Conservation (phyloP, 106 monocot genomes). For the Dendrobium chrysotoxum region DNA sequence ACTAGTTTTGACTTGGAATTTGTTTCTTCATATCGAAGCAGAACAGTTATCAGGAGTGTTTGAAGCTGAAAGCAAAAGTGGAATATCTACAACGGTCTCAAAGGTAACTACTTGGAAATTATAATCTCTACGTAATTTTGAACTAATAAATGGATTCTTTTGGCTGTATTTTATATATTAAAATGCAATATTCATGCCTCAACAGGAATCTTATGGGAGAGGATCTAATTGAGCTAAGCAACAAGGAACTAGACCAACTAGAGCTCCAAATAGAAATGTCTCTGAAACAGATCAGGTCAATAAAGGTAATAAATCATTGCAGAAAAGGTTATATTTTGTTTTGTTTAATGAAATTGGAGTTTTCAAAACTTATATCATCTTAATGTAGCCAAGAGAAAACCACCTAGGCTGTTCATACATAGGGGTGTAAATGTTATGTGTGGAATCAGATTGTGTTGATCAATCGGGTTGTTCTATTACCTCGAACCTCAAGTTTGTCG, state of each 20-base stretch:
- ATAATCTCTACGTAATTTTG: neutral
- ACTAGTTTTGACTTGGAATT: neutral
- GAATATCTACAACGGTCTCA: constrained; percentile 53
- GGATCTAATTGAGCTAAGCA: constrained; percentile 42
- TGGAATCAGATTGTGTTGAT: no score
- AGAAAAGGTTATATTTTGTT: no score
- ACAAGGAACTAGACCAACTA: constrained; percentile 59
- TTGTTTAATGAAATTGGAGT: no score
- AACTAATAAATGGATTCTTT: neutral
- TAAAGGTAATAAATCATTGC: constrained; percentile 32
- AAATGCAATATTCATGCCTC: neutral
- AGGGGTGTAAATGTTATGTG: no score
- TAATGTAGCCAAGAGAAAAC: no score
- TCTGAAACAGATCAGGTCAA: constrained; percentile 53
- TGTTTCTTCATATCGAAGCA: constrained; percentile 8
- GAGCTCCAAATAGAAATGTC: constrained; percentile 62
- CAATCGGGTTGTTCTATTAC: no score
- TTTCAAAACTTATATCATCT: no score
- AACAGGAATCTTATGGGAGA: constrained; percentile 68
- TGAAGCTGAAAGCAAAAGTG: constrained; percentile 56
- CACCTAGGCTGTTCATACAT: no score
- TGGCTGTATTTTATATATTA: neutral
- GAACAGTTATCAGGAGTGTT: constrained; percentile 53
- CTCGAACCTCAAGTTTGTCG: no score
- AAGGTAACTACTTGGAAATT: constrained; percentile 21